phyloP scores from a whole-genome alignment of 495 filamentous ascomycete species.

The Hypoxylon lienhwacheense region DNA sequence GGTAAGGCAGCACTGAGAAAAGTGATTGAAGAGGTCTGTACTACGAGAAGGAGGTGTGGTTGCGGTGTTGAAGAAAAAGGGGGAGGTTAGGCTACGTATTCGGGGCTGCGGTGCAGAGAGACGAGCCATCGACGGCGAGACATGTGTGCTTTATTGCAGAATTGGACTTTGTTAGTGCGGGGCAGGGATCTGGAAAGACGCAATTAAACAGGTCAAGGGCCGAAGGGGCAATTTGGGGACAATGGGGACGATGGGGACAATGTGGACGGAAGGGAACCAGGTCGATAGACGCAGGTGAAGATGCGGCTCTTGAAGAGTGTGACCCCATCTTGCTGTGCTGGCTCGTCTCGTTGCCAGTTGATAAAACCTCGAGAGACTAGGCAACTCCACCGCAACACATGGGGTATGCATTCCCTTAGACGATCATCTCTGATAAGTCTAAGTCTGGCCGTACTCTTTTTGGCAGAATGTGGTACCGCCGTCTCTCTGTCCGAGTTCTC shows the following conservation, averaged over 20 bases:
- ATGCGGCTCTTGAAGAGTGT: conserved; percentile 64
- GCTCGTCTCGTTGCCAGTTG: conserved; percentile 84
- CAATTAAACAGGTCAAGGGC: conserved; percentile 48
- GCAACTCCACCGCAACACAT: conserved; percentile 62
- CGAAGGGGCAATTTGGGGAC: conserved; percentile 44
- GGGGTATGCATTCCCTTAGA: conserved; percentile 50
- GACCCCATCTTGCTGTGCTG: conserved; percentile 84
- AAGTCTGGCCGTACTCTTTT: conserved; percentile 44
- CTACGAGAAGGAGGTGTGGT: conserved; percentile 47
- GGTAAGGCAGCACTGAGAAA: conserved; percentile 43
- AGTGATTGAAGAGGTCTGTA: conserved; percentile 41
- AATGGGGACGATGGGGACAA: conserved; percentile 5
- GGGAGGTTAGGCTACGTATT: conserved; percentile 55
- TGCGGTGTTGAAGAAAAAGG: conserved; percentile 46
- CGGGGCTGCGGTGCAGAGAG: conserved; percentile 52
- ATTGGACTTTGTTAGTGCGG: conserved; percentile 50
- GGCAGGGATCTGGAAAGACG: conserved; percentile 53
- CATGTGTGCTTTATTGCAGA: conserved; percentile 66
- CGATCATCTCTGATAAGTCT: conserved; percentile 54
- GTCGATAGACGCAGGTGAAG: conserved; percentile 57
- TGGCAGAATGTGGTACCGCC: conserved; percentile 48
- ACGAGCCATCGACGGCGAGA: conserved; percentile 58
- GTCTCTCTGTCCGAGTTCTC: conserved; percentile 39
- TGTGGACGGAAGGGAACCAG: conserved; percentile 47
- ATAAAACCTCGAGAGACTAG: conserved; percentile 62